A percentile compares a stretch with the other conserved stretches of the same genome.
These are phyloP conservation scores for Tulasnella sp. DNA, from an alignment of 768 basidiomycete species.

Conservation along the genomic window DNA sequence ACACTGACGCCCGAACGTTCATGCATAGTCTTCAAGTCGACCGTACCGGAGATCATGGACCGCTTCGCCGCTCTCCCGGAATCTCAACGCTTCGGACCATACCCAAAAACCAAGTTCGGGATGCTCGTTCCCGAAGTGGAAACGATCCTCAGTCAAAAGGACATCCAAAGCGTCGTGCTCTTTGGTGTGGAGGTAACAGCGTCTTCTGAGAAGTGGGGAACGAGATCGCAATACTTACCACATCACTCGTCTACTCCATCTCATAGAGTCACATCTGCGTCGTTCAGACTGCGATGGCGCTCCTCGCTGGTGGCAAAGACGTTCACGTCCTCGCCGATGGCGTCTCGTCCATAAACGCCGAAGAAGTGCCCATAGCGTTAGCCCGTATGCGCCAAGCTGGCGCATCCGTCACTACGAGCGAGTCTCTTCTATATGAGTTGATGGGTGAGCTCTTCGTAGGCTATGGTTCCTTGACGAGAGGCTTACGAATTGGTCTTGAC, in stretches of 20 bases:
- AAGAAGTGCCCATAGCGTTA: conserved; percentile 68
- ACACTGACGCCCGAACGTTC: too few species aligned
- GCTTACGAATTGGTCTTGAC: conserved; percentile 11
- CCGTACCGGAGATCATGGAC: conserved; percentile 42
- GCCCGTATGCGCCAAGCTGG: conserved; percentile 56
- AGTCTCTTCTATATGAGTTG: conserved; percentile 68
- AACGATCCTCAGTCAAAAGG: conserved; percentile 33
- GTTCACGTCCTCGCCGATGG: conserved; percentile 75
- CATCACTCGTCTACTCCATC: background rate
- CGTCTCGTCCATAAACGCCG: conserved; percentile 68
- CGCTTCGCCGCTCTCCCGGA: conserved; percentile 41
- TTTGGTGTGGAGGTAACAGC: conserved; percentile 76
- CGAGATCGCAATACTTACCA: background rate
- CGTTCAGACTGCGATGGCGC: conserved; percentile 67
- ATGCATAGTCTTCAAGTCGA: conserved; percentile 51
- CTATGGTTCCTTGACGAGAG: conserved; percentile 12
- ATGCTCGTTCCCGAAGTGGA: conserved; percentile 69
- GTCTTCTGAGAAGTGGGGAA: background rate
- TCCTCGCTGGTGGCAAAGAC: conserved; percentile 38
- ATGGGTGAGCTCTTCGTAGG: conserved; percentile 34
- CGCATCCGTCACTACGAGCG: conserved; percentile 66
- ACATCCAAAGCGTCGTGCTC: conserved; percentile 52
- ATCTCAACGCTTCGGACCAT: conserved; percentile 44
- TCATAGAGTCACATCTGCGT: conserved; percentile 78
- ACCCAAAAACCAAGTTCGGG: conserved; percentile 73